These are phyloP conservation scores for Pseudozyma hubeiensis DNA, from an alignment of 1,284 basidiomycete genomes.

Conservation along the genomic window DNA sequence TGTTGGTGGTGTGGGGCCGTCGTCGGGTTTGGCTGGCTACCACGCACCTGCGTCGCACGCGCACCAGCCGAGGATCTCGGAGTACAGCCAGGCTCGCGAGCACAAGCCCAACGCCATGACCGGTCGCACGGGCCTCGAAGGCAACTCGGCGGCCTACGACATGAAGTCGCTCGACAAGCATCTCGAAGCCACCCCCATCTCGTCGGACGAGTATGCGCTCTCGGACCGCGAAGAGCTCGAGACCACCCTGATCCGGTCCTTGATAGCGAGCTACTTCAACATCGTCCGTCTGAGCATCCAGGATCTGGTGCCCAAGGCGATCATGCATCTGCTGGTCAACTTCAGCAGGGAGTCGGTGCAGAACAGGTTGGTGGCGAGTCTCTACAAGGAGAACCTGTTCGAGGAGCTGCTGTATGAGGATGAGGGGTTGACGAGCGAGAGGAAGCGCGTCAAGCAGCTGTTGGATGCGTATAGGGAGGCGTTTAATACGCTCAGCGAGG, in stretches of 20 bases:
- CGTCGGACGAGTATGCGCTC: slow-evolving; percentile 73
- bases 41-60: slow-evolving; percentile 34
- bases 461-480: slow-evolving; percentile 97
- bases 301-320: slow-evolving; percentile 88
- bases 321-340: slow-evolving; percentile 83
- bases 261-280: slow-evolving; percentile 94
- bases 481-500: slow-evolving; percentile 73
- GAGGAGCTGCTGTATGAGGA: slow-evolving; percentile 93
- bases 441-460: slow-evolving; percentile 90
- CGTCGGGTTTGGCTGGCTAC: slow-evolving; percentile 46
- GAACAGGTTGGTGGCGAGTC: slow-evolving; percentile 87
- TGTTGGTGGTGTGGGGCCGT: slow-evolving; percentile 47
- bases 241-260: slow-evolving; percentile 89
- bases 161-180: slow-evolving; percentile 99
- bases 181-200: slow-evolving; percentile 73
- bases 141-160: slow-evolving; percentile 87
- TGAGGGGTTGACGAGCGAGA: slow-evolving; percentile 90
- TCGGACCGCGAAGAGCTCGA: slow-evolving; percentile 93
- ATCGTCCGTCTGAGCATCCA: slow-evolving; percentile 97
- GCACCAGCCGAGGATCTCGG: slow-evolving; percentile 31
- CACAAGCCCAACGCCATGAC: slow-evolving; percentile 70
- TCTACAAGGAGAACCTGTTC: slow-evolving; percentile 88
- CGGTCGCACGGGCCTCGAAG: slow-evolving; percentile 77
- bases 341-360: slow-evolving; percentile 95
- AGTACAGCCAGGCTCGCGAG: slow-evolving; percentile 38